Percentiles rank a stretch among this genome's conserved stretches.
phyloP scores from a whole-genome alignment of 495 filamentous ascomycete genomes.

The Trypethelium eluteriae region DNA sequence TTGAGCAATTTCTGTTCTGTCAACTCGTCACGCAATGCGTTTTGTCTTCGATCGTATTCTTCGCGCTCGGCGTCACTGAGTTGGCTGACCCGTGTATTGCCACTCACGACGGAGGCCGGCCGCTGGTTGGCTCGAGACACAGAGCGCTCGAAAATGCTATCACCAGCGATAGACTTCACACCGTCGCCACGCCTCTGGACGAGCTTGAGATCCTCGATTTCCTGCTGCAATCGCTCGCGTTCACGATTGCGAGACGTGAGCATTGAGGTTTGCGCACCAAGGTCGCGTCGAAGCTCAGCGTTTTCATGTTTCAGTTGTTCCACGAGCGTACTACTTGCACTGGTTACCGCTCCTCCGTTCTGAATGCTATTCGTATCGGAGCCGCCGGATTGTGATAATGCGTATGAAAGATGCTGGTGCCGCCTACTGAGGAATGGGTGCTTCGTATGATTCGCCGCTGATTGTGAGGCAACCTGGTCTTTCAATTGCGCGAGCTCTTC shows the following conservation, averaged over 20 bases:
- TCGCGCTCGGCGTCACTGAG: conserved; percentile 68
- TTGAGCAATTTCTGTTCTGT: conserved; percentile 78
- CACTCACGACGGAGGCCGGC: conserved; percentile 64
- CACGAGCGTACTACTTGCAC: conserved; percentile 58
- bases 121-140: conserved; percentile 75
- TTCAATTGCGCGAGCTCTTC: conserved; percentile 56
- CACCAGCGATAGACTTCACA: conserved; percentile 59
- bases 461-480: conserved; percentile 16
- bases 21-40: conserved; percentile 75
- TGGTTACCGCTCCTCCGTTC: conserved; percentile 45
- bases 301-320: conserved; percentile 87
- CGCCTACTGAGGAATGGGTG: conserved; percentile 52
- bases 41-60: conserved; percentile 72
- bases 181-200: conserved; percentile 62
- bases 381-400: conserved; percentile 45
- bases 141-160: conserved; percentile 87
- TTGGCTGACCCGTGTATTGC: conserved; percentile 57
- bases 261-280: conserved; percentile 95
- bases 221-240: conserved; percentile 87
- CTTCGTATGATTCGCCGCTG: background rate
- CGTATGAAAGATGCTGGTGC: conserved; percentile 46
- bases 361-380: conserved; percentile 55
- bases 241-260: conserved; percentile 91
- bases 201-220: conserved; percentile 94
- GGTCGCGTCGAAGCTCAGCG: conserved; percentile 80